Base-by-base conservation (phyloP, 108 stramenopile genomes). In the Skeletonema potamos region DNA sequence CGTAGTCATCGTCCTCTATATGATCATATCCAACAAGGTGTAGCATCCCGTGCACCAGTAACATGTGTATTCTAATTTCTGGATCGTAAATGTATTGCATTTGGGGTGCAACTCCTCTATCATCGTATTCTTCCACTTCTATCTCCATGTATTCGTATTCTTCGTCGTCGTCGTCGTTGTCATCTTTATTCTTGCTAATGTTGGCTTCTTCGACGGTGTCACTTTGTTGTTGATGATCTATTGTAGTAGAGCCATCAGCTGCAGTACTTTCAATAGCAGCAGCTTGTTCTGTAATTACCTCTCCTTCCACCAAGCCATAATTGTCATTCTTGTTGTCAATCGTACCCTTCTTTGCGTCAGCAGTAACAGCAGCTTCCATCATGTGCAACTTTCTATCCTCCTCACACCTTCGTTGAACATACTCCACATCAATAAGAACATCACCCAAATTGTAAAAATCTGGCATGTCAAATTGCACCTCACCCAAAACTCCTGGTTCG, bases 11-110 rank as follows among this genome's bases (percentile, higher is more conserved):
- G 62, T 96, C 94, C 48, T 91, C 88, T 59, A 92, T 91, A 73
- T 98, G 98, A 82, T 98, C 98, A 68, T 97, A 91, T 27, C 96
- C 97, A 1, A 97, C 91, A 58, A 98, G 76, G 79, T 98, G 98
- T 12, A 97, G 74, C 89, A 98, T 86, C 10, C 98, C 96, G 68
- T 98, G 98, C n/a, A 97, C 87, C 13, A 97, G 37, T 15, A 98
- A 82, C 91, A 97, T 87, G 43, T 95, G 89, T 22, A 96, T 81
- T 54, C 97, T 77, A 32, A 88, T 80, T 70, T 92, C 90, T 10
- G 92, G 87, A 84, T 90, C 87, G 32, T 75, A 85, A 7, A 89
- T 74, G 6, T 62, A 66, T 22, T 92, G 86, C 95, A 98, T 94
- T 11, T 88, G 95, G 18, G 84, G 90, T 27, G 91, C 91, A 6